Conservation (phyloP, 495 filamentous ascomycete genomes). For the Penicillium pulvis region DNA sequence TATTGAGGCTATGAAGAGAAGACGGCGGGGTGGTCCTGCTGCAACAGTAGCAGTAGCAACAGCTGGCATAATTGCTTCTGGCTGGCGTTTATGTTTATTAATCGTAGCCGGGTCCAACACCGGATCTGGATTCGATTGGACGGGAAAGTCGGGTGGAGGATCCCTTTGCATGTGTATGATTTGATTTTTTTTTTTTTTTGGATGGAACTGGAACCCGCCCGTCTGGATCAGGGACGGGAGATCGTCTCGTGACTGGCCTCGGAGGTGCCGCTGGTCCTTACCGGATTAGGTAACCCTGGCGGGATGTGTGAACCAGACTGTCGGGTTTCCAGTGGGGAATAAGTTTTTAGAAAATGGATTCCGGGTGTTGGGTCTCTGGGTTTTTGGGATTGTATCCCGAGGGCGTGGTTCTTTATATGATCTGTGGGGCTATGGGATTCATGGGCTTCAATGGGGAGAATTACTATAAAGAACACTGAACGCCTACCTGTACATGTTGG, state of each 20-base stretch:
- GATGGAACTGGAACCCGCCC: neutral
- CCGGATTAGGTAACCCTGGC: conserved; percentile 6
- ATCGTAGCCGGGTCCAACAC: neutral
- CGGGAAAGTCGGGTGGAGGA: neutral
- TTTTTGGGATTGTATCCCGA: neutral
- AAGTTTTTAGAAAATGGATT: neutral
- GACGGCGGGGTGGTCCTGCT: conserved; percentile 31
- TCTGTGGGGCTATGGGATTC: neutral
- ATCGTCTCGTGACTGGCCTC: conserved; percentile 25
- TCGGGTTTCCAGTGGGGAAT: conserved; percentile 7
- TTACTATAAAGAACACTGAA: no score
- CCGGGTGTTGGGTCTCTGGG: no score
- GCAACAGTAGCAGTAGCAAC: neutral
- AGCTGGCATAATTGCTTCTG: neutral
- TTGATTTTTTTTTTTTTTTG: neutral
- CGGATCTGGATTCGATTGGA: neutral
- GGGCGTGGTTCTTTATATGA: neutral
- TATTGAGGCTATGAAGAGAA: conserved; percentile 69
- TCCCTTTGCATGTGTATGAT: neutral
- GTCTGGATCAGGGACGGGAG: conserved; percentile 23
- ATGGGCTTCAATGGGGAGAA: no score
- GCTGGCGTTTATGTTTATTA: neutral
- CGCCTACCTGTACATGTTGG: no score
- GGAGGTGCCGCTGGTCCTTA: conserved; percentile 5
- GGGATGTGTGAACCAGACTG: conserved; percentile 2